phyloP scores from a whole-genome alignment of 345 rosid genomes.

The Trapa bicornis region DNA sequence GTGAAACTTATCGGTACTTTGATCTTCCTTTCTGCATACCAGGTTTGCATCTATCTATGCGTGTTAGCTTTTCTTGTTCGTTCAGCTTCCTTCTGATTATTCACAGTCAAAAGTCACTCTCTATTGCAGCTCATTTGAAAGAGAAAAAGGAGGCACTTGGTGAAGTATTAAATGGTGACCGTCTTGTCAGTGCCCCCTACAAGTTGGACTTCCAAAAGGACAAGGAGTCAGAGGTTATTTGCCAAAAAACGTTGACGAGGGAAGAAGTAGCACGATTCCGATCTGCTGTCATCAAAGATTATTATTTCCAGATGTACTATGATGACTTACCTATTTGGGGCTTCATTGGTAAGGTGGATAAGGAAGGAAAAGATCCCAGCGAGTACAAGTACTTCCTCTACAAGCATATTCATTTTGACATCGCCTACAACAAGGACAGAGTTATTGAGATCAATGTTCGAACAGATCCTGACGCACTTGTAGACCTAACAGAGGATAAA shows the following conservation, averaged over 20 bases:
- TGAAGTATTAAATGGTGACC: constrained; percentile 44
- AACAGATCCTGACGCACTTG: constrained; percentile 26
- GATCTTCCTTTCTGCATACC: constrained; percentile 45
- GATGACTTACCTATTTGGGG: constrained; percentile 53
- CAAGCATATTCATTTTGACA: constrained; percentile 33
- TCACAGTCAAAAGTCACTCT: neutral
- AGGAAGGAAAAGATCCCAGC: constrained; percentile 32
- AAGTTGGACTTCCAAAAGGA: constrained; percentile 30
- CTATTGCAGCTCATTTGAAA: constrained; percentile 19
- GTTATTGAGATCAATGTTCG: constrained; percentile 34
- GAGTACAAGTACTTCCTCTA: constrained; percentile 33
- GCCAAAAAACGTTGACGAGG: constrained; percentile 21
- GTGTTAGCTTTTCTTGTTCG: neutral
- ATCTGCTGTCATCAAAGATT: constrained; percentile 28
- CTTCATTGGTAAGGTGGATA: constrained; percentile 39
- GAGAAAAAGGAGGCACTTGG: constrained; percentile 54
- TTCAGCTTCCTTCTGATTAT: neutral
- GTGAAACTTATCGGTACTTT: constrained; percentile 42
- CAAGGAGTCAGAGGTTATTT: constrained; percentile 27
- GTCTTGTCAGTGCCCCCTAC: constrained; percentile 41
- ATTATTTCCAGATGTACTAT: constrained; percentile 50
- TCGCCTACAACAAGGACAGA: constrained; percentile 36
- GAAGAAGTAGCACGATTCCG: constrained; percentile 33
- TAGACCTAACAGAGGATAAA: constrained; percentile 38
- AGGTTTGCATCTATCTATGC: constrained; percentile 18